Evolutionary conservation across 108 stramenopile genomes (phyloP).

Genomic region (Cyclotella cryptica): DNA sequence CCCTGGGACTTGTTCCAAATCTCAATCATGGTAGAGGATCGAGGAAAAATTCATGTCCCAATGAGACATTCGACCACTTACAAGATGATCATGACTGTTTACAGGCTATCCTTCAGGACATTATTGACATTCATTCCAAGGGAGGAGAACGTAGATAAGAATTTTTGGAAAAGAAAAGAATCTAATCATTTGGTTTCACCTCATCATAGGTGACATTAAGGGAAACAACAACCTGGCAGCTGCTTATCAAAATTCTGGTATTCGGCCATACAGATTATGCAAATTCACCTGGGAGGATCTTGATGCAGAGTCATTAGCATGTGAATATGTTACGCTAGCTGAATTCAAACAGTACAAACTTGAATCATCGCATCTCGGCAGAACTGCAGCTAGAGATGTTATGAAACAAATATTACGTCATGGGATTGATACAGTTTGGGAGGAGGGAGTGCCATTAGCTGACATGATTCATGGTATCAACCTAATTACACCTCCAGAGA

Average conservation of each 20-base stretch:
- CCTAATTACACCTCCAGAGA: background rate
- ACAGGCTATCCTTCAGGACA: background rate
- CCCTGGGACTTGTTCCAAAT: slow-evolving; percentile 8
- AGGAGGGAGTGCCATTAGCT: background rate
- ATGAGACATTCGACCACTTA: background rate
- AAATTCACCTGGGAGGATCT: background rate
- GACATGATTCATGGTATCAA: slow-evolving; percentile 9
- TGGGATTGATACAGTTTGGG: slow-evolving; percentile 3
- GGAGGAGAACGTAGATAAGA: background rate
- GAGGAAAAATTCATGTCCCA: background rate
- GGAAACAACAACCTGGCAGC: background rate
- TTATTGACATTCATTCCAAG: background rate
- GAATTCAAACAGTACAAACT: background rate
- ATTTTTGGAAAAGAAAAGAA: background rate
- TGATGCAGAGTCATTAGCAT: background rate
- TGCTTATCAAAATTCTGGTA: background rate
- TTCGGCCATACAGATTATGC: background rate
- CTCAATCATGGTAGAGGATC: background rate
- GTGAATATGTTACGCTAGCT: background rate
- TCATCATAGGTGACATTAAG: slow-evolving; percentile 4
- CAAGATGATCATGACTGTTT: slow-evolving; percentile 18
- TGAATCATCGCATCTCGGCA: background rate
- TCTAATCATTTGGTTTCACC: background rate
- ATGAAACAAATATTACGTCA: slow-evolving; percentile 12
- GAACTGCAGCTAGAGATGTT: background rate